A percentile compares a stretch with the other conserved stretches of the same genome.
phyloP scores from a whole-genome alignment of 352 stramenopile species.

The Pythium biforme region DNA sequence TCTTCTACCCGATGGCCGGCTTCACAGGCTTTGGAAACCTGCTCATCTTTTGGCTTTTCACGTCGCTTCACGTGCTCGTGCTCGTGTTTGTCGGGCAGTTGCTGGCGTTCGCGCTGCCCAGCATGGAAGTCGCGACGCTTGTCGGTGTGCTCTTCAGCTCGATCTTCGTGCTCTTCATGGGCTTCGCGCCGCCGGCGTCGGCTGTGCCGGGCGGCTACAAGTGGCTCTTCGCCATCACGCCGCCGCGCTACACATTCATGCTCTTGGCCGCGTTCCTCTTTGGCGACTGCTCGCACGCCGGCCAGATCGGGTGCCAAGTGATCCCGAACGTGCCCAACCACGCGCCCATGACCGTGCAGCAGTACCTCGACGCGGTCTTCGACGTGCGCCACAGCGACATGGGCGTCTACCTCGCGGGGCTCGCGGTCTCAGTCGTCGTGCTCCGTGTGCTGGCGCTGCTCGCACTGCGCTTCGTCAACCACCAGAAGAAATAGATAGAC shows the following conservation, averaged over 20 bases:
- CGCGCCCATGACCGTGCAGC: conserved; percentile 4
- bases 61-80: conserved; percentile 15
- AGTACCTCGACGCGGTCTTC: conserved; percentile 37
- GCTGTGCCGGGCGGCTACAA: conserved; percentile 26
- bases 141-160: conserved; percentile 27
- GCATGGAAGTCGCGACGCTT: conserved; percentile 25
- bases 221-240: conserved; percentile 30
- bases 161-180: conserved; percentile 46
- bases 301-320: conserved; percentile 9
- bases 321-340: conserved; percentile 18
- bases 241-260: conserved; percentile 28
- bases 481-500: conserved; percentile 23
- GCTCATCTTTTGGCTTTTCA: conserved; percentile 23
- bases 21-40: conserved; percentile 22
- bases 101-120: conserved; percentile 25
- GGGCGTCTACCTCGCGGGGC: conserved; percentile 39
- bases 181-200: conserved; percentile 34
- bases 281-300: conserved; percentile 15
- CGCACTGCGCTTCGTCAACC: conserved; percentile 25
- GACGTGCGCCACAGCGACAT: conserved; percentile 52
- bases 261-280: conserved; percentile 26
- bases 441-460: conserved; percentile 19
- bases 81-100: conserved; percentile 25
- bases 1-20: conserved; percentile 36
- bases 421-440: conserved; percentile 25